Base-by-base conservation (phyloP, 371 early-diverging fungal species). In the Apophysomyces variabilis region DNA sequence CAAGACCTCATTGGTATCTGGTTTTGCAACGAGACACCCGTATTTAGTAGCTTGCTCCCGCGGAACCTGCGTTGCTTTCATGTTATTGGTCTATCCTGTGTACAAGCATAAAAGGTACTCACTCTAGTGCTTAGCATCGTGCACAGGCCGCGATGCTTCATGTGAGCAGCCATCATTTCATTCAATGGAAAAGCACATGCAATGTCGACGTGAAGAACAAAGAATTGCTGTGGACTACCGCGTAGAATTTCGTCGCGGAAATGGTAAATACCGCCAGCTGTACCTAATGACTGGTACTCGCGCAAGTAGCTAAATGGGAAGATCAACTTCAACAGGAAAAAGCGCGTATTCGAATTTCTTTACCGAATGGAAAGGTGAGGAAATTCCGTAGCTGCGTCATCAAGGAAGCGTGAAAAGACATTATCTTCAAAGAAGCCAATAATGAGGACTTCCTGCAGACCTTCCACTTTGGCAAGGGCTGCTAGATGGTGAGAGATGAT, bases 191-290 rank as follows among this genome's bases (percentile, higher is more conserved):
- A 96, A 35, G 90, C 89, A 64, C 93, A 93, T 59, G 94, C 94
- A 66, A 98, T 94, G 78, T 98, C 99, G 45, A 95, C 95, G 76
- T 98, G 94, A 74, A 98, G 84, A 60, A 98, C 96, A 79, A 97
- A 97, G 70, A 98, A 87, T 66, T 92, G 90, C 57, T 95, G 89
- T 14, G 97, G 95, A 64, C 87, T 84, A 54, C 96, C 96, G 54
- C 93, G 89, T 71, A 94, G 72, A 67, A 98, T 95, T 80, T 96
- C 93, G 75, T 97, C 97, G 66, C 99, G 91, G 89, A 98, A 98
- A 74, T 98, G 99, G 84, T 95, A 96, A 62, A 98, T 82, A 59
- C 97, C 97, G 68, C 99, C 99, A 56, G 95, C 99, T 18, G 99
- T 98, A 26, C 99, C 99, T 60, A 98, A 82, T 16, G 95, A 89